Base-by-base conservation (phyloP, 1,284 basidiomycete species). In the Ceratobasidium sp. region DNA sequence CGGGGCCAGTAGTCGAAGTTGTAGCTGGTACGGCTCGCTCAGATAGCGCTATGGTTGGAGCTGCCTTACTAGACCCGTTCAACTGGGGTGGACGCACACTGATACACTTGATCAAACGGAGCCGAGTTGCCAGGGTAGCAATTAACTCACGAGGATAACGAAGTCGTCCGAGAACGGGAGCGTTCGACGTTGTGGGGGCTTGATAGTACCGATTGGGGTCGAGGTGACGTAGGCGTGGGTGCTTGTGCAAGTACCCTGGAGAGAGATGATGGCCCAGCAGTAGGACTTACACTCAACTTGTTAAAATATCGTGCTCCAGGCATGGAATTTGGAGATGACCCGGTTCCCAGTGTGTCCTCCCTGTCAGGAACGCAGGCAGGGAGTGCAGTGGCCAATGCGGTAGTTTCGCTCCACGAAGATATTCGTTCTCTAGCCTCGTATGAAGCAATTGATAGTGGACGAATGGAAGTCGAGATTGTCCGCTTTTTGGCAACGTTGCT, bases 231-330 rank as follows among this genome's bases (percentile, higher is more conserved):
- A 6, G 76, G 76, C 13, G 53, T 55, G 20, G 88, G 86, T 18
- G 93, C 93, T 81, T 94, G 93, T 0, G 93, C 93, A 33, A 94
- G 86, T 6, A 94, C 86, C 49, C 92, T 89, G 18, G 93, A 94
- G 79, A 94, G 86, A 4, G 93, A 94, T 6, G 93, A 94, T 0
- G 91, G 93, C 5, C 93, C 90, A 3, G 90, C 90, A 20, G 88
- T 86, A 20, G 92, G 91, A 9, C 90, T 90, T 7, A 92, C 92
- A 80, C 89, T 91, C 92, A 90, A 81, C 93, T 91, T 67, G 89
- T 87, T 69, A 33, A 77, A 77, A 61, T 77, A 77, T 6, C 66
- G 66, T 33, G 67, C 42, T 63, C 56, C 33, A 58, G 44, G 26
- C 64, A 60, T 72, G 28, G 55, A 44, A 61, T 72, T 68, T 33